phyloP scores from a whole-genome alignment of 305 asterid genomes.

The Petunia hybrid region DNA sequence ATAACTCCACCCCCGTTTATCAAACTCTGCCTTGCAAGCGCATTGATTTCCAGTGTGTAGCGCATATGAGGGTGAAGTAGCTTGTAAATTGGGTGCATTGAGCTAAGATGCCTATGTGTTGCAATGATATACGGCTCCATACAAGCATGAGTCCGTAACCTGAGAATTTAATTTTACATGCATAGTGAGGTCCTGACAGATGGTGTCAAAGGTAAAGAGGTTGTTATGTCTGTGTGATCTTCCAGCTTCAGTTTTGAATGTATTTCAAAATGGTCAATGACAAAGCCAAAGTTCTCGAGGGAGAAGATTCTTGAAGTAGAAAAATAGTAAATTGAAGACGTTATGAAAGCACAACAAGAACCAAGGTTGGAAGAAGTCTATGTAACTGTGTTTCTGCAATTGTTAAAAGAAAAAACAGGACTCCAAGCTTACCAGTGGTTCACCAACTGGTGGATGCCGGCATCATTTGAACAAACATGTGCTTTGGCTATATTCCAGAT shows the following conservation, averaged over 20 bases:
- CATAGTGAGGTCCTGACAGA: conserved; percentile 2
- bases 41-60: conserved; percentile 38
- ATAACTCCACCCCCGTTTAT: conserved; percentile 38
- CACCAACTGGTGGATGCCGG: conserved; percentile 38
- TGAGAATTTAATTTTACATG: not conserved
- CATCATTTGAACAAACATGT: conserved; percentile 42
- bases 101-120: conserved; percentile 34
- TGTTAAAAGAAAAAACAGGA: not conserved
- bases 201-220: not conserved
- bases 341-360: conserved; percentile 1
- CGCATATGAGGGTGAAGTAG: conserved; percentile 39
- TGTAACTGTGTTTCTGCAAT: not conserved
- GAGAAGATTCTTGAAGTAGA: not conserved
- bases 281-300: not conserved
- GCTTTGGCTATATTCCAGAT: conserved; percentile 42
- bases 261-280: not conserved
- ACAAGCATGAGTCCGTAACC: conserved; percentile 39
- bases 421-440: conserved; percentile 36
- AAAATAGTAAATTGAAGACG: not conserved
- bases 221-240: not conserved
- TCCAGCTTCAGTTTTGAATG: not conserved
- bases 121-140: conserved; percentile 38
- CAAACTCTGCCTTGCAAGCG: conserved; percentile 37
- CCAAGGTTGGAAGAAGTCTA: not conserved
- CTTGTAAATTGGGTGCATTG: conserved; percentile 39